Evolutionary conservation across 139 green algal species (phyloP).

Genomic region (Picochlorum sp.): DNA sequence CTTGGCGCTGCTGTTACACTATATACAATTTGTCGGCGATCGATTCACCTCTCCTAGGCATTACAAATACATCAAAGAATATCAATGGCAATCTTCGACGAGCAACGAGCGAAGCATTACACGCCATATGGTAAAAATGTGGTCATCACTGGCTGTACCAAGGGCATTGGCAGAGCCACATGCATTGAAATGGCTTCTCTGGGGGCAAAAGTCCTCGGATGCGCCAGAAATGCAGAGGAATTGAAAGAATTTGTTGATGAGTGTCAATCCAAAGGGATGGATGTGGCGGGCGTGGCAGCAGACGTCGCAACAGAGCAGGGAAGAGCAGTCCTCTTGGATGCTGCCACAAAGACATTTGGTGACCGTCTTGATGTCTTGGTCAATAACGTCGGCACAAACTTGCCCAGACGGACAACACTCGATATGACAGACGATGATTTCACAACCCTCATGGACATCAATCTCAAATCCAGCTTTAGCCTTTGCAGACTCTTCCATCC

Average conservation of each 20-base stretch:
- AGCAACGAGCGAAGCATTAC: constrained; percentile 4
- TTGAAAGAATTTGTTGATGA: constrained; percentile 23
- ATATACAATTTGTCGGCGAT: too few relatives aligned
- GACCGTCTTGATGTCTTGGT: constrained; percentile 15
- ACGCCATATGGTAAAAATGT: constrained; percentile 1
- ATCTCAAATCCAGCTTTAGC: constrained; percentile 68
- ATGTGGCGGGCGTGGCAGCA: constrained; percentile 21
- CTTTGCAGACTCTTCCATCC: constrained; percentile 52
- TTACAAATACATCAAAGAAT: too few relatives aligned
- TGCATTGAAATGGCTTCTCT: constrained; percentile 50
- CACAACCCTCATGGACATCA: constrained; percentile 54
- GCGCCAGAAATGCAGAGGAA: constrained; percentile 29
- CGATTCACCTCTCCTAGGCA: too few relatives aligned
- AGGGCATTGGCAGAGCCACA: constrained; percentile 50
- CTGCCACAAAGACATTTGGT: constrained; percentile 6
- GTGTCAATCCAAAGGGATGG: constrained; percentile 18
- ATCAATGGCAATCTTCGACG: background rate
- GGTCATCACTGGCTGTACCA: constrained; percentile 57
- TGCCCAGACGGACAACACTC: constrained; percentile 42
- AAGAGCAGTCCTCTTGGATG: constrained; percentile 11
- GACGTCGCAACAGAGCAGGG: constrained; percentile 13
- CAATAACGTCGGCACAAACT: constrained; percentile 71
- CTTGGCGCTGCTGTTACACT: too few relatives aligned
- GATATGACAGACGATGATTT: constrained; percentile 65
- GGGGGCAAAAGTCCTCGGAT: constrained; percentile 43